Evolutionary conservation across 2,329 filamentous ascomycete genomes (phyloP), one percentile per base, ranked within the genome.

Genomic region (Colletotrichum costaricense): DNA sequence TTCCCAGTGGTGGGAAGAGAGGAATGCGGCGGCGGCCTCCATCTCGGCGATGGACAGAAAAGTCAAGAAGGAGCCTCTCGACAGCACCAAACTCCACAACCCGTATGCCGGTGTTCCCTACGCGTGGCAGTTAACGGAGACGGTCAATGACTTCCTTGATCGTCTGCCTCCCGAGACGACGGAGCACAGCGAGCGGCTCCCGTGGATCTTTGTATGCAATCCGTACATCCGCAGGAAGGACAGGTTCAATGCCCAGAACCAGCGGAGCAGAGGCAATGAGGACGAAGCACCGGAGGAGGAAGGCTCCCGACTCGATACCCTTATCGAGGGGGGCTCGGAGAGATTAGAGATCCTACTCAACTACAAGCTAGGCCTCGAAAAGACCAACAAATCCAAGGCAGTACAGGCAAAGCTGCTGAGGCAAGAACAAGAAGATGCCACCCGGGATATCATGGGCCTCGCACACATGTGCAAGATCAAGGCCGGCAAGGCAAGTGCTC

Each of bases 121-220:
- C 74, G 91, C 89, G 30, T 91, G 92, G 85, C 92, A 93, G 79
- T 85, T 92, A 33, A 84, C 84, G 1, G 93, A 95, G 79, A 88
- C 88, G 0, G 82, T 93, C 1, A 81, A 89, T 8, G 87, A 88
- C 1, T 97, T 97, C 77, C 82, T 97, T 2, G 73, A 83, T 9
- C 90, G 94, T 9, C 85, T 95, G 0, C 92, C 93, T 0, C 93
- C 94, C 0, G 87, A 88, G 4, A 92, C 88, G 1, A 93, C 91
- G 1, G 81, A 85, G 2, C 80, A 82, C 4, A 82, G 80, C 1
- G 78, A 78, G 0, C 76, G 83, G 0, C 85, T 88, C 3, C 88
- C 88, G 0, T 97, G 94, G 93, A 94, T 97, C 60, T 95, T 89
- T 84, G 89, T 93, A 55, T 88, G 87, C 65, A 94, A 94, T 79